Conservation (phyloP, 2,329 filamentous ascomycete species). For the Aspergillus flavus region DNA sequence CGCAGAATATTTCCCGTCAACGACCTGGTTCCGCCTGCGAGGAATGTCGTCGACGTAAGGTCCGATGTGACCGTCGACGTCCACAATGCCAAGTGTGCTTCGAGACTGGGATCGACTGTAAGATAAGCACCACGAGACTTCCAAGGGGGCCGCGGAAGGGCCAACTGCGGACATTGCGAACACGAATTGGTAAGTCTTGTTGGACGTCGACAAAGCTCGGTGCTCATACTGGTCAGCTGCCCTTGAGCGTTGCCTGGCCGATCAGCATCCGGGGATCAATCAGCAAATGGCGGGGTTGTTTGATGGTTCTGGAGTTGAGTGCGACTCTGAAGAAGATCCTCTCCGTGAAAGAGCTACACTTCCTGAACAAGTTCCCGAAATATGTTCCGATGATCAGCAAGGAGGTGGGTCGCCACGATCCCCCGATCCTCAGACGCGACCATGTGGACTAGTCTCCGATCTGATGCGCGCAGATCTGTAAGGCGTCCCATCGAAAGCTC, state of each 20-base stretch:
- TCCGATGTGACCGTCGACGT: conserved; percentile 30
- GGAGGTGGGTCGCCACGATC: conserved; percentile 15
- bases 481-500: background rate
- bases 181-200: conserved; percentile 28
- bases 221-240: conserved; percentile 22
- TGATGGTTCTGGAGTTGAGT: conserved; percentile 17
- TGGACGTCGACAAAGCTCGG: background rate
- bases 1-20: conserved; percentile 25
- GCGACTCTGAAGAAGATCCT: conserved; percentile 22
- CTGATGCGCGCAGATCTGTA: conserved; percentile 26
- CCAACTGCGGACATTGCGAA: conserved; percentile 30
- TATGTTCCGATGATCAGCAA: conserved; percentile 2
- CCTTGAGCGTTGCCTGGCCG: conserved; percentile 30
- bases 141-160: conserved; percentile 33
- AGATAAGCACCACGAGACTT: conserved; percentile 27
- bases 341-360: conserved; percentile 9
- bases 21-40: conserved; percentile 33
- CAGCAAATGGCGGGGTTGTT: conserved; percentile 18
- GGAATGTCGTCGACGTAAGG: conserved; percentile 33
- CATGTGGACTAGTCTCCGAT: conserved; percentile 17
- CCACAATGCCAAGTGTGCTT: conserved; percentile 32
- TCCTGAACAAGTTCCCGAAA: conserved; percentile 2
- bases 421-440: conserved; percentile 7
- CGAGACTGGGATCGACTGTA: conserved; percentile 31
- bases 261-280: conserved; percentile 27